A percentile compares a stretch with the other conserved stretches of the same genome.
These are phyloP conservation scores for Vitis rupestris DNA, from an alignment of 164 flowering plant species.

Conservation along the genomic window DNA sequence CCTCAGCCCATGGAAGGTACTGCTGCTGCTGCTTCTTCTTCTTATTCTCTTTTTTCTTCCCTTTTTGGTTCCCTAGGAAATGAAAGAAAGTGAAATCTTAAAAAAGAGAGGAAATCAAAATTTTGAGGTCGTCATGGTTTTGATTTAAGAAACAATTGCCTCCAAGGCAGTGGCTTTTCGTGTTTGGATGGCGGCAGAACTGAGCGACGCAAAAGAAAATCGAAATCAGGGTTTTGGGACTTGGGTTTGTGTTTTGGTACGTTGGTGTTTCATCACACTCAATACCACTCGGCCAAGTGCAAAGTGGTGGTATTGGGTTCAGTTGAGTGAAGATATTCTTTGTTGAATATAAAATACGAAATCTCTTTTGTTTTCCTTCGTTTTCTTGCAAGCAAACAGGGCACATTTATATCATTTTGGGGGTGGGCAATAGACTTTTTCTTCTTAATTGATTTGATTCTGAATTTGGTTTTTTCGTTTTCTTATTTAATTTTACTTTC, in stretches of 20 bases:
- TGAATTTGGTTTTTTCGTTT: not conserved
- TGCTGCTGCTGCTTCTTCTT: not conserved
- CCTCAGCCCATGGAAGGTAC: conserved; percentile 45
- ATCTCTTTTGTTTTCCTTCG: not conserved
- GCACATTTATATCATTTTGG: no score
- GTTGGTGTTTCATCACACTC: no score
- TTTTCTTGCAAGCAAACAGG: no score
- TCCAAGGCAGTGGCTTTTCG: no score
- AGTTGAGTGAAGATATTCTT: not conserved
- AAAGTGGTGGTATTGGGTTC: no score
- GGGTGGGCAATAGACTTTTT: not conserved
- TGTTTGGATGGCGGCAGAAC: no score
- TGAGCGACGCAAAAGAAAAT: no score
- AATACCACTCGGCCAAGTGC: no score
- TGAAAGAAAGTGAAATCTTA: no score
- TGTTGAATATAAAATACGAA: not conserved
- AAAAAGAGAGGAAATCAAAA: not conserved
- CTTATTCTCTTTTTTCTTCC: not conserved
- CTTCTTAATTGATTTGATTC: not conserved
- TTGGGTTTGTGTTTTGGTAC: no score
- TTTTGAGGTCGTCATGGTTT: not conserved
- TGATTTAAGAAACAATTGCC: not conserved
- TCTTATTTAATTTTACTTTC: not conserved
- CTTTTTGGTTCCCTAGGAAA: not conserved
- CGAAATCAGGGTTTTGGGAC: no score